These are phyloP conservation scores for Syzygium aromaticum DNA, from an alignment of 345 rosid genomes.

Conservation along the genomic window DNA sequence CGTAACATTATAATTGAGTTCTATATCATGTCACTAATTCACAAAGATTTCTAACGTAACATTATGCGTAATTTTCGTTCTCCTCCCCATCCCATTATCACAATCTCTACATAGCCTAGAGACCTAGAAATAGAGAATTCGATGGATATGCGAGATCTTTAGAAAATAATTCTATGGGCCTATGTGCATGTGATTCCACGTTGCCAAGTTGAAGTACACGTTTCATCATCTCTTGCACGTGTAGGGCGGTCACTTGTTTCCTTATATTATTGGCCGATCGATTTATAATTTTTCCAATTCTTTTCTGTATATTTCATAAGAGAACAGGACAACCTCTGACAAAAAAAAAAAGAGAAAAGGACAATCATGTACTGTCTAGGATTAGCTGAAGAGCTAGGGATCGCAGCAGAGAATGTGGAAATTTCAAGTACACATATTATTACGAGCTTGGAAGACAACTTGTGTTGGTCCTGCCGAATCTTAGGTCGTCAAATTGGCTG, in stretches of 20 bases:
- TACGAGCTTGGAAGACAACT: not conserved
- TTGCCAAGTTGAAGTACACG: not conserved
- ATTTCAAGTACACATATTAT: not conserved
- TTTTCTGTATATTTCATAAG: not conserved
- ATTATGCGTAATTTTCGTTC: too few species aligned
- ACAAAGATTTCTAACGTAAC: too few species aligned
- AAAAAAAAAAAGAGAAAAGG: not conserved
- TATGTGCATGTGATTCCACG: not conserved
- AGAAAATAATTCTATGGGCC: not conserved
- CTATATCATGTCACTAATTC: not conserved
- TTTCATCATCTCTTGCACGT: not conserved
- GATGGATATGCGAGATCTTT: not conserved
- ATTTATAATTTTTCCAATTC: not conserved
- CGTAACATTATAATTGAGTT: rapidly evolving
- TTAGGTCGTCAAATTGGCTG: not conserved
- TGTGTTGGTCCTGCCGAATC: not conserved
- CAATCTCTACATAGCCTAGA: not conserved
- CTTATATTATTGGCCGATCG: not conserved
- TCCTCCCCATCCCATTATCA: not conserved
- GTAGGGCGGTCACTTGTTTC: not conserved
- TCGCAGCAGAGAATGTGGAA: not conserved
- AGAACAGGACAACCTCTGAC: too few species aligned
- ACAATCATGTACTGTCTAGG: not conserved
- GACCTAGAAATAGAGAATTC: not conserved
- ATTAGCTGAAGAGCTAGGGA: not conserved